Evolutionary conservation across 2,329 filamentous ascomycete genomes (phyloP).

Genomic region (Pleochaeta shiraiana): DNA sequence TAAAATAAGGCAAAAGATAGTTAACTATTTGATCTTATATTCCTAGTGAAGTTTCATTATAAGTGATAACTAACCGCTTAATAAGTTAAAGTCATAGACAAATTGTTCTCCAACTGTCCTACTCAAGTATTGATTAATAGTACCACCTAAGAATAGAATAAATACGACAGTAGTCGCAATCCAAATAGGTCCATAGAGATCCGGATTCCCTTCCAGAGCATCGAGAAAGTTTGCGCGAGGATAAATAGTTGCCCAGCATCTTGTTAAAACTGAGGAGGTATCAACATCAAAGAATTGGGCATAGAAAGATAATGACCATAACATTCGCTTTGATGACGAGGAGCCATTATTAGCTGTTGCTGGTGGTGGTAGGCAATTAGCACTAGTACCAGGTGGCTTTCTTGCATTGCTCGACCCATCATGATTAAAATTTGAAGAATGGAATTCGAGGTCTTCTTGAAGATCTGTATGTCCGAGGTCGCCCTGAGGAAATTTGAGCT

Average conservation of each 20-base stretch:
- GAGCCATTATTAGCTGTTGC: conserved; percentile 29
- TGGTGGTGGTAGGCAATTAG: conserved; percentile 32
- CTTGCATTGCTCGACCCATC: conserved; percentile 21
- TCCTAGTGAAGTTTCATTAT: background rate
- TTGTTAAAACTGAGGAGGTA: conserved; percentile 66
- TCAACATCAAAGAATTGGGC: conserved; percentile 98
- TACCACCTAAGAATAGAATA: conserved; percentile 86
- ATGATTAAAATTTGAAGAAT: conserved; percentile 69
- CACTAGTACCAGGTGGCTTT: conserved; percentile 20
- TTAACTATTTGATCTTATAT: background rate
- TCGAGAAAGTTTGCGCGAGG: conserved; percentile 91
- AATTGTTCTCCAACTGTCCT: conserved; percentile 47
- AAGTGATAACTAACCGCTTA: conserved; percentile 42
- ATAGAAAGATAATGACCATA: conserved; percentile 89
- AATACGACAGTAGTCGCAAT: conserved; percentile 95
- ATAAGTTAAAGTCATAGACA: conserved; percentile 72
- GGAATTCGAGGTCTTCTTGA: conserved; percentile 97
- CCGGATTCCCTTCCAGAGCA: conserved; percentile 88
- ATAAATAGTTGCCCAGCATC: conserved; percentile 75
- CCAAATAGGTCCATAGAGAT: conserved; percentile 95
- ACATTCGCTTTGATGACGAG: conserved; percentile 56
- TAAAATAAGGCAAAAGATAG: conserved; percentile 17
- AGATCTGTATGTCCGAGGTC: conserved; percentile 97
- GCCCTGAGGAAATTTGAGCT: conserved; percentile 32
- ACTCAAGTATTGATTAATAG: conserved; percentile 77